phyloP scores from a whole-genome alignment of 106 monocot species.

The Ottelia alismoides region DNA sequence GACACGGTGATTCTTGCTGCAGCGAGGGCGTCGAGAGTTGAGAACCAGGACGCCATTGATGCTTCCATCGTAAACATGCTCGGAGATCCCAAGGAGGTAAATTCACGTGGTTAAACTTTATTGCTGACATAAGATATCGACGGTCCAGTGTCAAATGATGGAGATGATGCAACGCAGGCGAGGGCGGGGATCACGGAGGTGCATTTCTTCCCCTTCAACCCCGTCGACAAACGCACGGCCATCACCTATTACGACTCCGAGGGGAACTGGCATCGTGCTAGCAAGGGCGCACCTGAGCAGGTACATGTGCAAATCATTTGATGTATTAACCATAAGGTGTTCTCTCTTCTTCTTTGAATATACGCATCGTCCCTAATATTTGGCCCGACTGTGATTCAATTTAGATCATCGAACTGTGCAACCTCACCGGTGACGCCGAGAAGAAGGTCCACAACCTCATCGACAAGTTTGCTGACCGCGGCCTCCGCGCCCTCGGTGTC shows the following conservation, averaged over 20 bases:
- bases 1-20: background rate
- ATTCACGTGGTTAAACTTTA: too few species aligned
- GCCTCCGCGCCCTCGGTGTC: constrained; percentile 40
- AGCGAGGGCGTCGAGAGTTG: constrained; percentile 16
- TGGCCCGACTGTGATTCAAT: too few species aligned
- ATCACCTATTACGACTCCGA: constrained; percentile 10
- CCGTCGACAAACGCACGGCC: constrained; percentile 16
- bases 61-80: constrained; percentile 10
- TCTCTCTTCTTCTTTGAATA: too few species aligned
- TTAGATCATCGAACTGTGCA: constrained; percentile 40
- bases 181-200: constrained; percentile 8
- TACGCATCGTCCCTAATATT: too few species aligned
- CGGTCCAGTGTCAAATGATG: too few species aligned
- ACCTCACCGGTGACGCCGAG: constrained; percentile 16
- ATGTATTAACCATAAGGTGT: too few species aligned
- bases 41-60: constrained; percentile 14
- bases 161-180: constrained; percentile 1
- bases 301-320: too few species aligned
- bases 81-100: constrained; percentile 11
- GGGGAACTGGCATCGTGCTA: constrained; percentile 12
- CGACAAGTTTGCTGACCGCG: constrained; percentile 46
- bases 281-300: constrained; percentile 20
- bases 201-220: constrained; percentile 16
- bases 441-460: constrained; percentile 35
- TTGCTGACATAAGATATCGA: too few species aligned